Evolutionary conservation across 31 red algal species (phyloP), one percentile per base, ranked within the genome.

Genomic region (Odonthalia washingtoniensis): DNA sequence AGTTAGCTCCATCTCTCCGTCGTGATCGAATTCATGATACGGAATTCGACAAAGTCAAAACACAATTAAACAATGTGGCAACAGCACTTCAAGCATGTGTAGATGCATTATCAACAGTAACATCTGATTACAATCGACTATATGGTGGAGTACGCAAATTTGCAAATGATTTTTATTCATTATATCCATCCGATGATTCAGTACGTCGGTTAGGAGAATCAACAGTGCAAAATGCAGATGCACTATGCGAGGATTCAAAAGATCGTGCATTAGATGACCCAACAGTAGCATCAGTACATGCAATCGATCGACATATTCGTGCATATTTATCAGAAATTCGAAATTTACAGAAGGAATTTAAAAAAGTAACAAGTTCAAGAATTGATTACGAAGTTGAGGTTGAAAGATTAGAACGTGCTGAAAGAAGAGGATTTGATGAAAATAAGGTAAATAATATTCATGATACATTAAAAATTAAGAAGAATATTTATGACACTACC

Each of bases 111-210:
- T 77, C 78, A 16, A 88, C 90, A 2, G 74, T 93, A 33, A 80
- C 60, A 27, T 30, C 38, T 36, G 93, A 90, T 66, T 95, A 90
- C 66, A 87, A 90, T 42, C 87, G 93, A n/a, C 70, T 95, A 17
- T 95, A 90, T 75, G 74, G 82, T 17, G 83, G 83, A 33, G 82
- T 90, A 24, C 87, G 72, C 74, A 90, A 89, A 64, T 95, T 95
- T 65, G 93, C 93, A 5, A 90, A 84, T 40, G 93, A 95, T 70
- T 90, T 95, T 49, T 90, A 95, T 66, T 90, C 93, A 28, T 83
- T 95, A 38, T 95, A 95, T 46, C 93, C 93, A 38, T 90, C 87
- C 41, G 84, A 95, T 40, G 93, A 95, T 41, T 72, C 83, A 52
- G 93, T 95, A 42, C 93, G 93, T 27, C 81, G 87, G 27, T 72